phyloP scores from a whole-genome alignment of 805 yeast genomes.

The Dipodascus geniculatus region DNA sequence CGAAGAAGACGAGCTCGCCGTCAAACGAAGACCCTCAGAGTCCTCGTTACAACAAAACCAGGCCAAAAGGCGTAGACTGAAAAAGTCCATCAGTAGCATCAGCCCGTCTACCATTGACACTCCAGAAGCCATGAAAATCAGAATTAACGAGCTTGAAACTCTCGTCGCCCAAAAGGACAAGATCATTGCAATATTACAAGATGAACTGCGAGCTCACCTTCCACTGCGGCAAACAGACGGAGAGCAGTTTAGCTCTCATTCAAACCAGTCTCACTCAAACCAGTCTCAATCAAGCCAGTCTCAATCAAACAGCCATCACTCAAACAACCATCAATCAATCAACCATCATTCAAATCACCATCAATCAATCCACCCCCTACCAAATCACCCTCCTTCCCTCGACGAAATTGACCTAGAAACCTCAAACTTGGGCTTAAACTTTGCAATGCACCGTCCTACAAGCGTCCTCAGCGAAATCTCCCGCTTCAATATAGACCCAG shows the following conservation, averaged over 20 bases:
- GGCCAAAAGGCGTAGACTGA: background rate
- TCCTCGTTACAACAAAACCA: background rate
- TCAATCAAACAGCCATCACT: background rate
- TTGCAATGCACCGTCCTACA: background rate
- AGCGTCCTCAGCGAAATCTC: background rate
- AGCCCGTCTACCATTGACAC: background rate
- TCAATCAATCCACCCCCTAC: too few relatives aligned
- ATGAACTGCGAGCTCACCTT: background rate
- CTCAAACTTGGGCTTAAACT: background rate
- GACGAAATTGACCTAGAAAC: background rate
- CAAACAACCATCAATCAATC: too few relatives aligned
- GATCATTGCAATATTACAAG: background rate
- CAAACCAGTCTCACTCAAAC: too few relatives aligned
- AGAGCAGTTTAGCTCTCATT: too few relatives aligned
- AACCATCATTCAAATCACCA: too few relatives aligned
- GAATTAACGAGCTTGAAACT: background rate
- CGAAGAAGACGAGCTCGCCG: background rate
- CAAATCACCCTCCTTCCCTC: too few relatives aligned
- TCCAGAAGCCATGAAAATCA: background rate
- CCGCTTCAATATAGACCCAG: background rate
- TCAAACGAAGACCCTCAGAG: background rate
- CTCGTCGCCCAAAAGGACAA: background rate
- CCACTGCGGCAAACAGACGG: too few relatives aligned
- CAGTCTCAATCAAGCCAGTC: too few relatives aligned
- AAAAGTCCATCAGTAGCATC: background rate